Evolutionary conservation across 1,139 yeast genomes (phyloP).

Genomic region (Scheffersomyces titani): DNA sequence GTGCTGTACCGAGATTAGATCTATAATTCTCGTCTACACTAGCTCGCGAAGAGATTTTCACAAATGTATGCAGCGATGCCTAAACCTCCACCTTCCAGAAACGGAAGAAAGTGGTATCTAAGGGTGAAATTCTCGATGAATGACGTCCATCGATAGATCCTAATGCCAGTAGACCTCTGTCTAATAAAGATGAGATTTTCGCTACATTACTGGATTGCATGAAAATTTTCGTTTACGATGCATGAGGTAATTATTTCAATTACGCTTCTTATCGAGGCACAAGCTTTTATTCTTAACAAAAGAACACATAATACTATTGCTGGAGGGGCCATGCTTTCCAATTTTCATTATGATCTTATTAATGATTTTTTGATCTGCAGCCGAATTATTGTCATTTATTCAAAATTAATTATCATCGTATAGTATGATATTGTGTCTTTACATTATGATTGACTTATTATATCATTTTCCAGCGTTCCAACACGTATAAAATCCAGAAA

Average conservation of each 20-base stretch:
- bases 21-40: background rate
- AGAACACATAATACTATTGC: no score
- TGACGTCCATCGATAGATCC: background rate
- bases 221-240: background rate
- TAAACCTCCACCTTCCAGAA: background rate
- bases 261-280: background rate
- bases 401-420: no score
- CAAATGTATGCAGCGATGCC: background rate
- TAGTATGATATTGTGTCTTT: no score
- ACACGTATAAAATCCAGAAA: no score
- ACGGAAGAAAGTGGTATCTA: background rate
- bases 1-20: no score
- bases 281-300: background rate
- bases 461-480: no score
- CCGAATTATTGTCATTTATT: no score
- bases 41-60: background rate
- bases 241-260: background rate
- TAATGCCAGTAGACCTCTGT: background rate
- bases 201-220: background rate
- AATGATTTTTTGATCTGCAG: no score
- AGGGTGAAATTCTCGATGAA: background rate
- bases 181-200: background rate
- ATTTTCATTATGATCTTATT: no score
- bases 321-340: no score
- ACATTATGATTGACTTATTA: no score